Conservation (phyloP, 225 moss, liverwort and hornwort species). For the Asterella californica region DNA sequence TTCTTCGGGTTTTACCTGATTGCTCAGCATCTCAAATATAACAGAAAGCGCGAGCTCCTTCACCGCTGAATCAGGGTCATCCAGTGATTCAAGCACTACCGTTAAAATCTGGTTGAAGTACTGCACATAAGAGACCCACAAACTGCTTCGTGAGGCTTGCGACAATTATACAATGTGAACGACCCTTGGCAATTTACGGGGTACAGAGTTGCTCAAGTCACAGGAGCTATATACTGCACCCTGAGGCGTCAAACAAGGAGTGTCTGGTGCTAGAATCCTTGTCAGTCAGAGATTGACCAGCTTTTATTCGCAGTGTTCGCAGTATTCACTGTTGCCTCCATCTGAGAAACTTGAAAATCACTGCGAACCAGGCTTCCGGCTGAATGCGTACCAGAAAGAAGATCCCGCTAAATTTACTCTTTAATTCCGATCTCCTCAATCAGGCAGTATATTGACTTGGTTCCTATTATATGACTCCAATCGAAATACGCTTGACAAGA, state of each 20-base stretch:
- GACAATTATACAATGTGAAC: background rate
- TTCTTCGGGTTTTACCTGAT: slow-evolving; percentile 46
- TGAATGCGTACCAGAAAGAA: background rate
- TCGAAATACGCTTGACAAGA: background rate
- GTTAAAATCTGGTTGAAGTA: slow-evolving; percentile 72
- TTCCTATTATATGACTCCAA: background rate
- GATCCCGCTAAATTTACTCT: background rate
- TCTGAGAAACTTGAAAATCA: too few relatives aligned
- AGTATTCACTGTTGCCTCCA: too few relatives aligned
- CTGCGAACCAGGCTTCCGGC: too few relatives aligned
- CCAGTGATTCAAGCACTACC: slow-evolving; percentile 70
- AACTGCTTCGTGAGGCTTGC: background rate
- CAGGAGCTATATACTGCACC: too few relatives aligned
- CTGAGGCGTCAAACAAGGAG: too few relatives aligned
- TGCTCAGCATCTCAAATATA: slow-evolving; percentile 72
- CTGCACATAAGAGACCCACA: slow-evolving; percentile 35
- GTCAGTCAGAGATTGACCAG: too few relatives aligned
- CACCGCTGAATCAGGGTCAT: slow-evolving; percentile 65
- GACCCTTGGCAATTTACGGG: background rate
- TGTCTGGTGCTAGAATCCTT: too few relatives aligned
- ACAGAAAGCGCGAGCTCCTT: slow-evolving; percentile 78
- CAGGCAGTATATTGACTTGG: background rate
- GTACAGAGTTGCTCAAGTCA: too few relatives aligned
- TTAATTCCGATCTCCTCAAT: background rate
- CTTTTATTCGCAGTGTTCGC: too few relatives aligned